Evolutionary conservation across 108 stramenopile species (phyloP).

Genomic region (Pseudonitzschia multistriata): DNA sequence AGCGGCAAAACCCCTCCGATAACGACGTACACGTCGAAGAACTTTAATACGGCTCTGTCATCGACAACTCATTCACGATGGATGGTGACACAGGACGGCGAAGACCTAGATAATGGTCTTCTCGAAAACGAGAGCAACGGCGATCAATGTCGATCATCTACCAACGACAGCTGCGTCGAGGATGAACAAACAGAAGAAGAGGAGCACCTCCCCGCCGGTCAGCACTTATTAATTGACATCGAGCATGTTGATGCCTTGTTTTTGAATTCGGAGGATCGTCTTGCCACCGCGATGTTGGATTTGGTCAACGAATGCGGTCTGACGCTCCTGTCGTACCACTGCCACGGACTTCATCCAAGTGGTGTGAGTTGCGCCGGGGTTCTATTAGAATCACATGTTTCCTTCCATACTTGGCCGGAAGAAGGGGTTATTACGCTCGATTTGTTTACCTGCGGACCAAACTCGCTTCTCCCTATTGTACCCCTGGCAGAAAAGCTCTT

Average conservation of each 20-base stretch:
- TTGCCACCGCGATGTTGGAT: slow-evolving; percentile 64
- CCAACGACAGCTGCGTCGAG: background rate
- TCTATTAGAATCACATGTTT: slow-evolving; percentile 71
- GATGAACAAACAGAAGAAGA: slow-evolving; percentile 26
- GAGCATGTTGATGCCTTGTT: slow-evolving; percentile 54
- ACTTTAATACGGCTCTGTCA: slow-evolving; percentile 45
- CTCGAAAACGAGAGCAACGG: slow-evolving; percentile 1
- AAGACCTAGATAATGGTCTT: background rate
- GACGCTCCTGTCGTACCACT: slow-evolving; percentile 62
- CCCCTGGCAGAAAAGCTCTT: slow-evolving; percentile 58
- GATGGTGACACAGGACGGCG: slow-evolving; percentile 25
- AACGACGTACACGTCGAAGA: slow-evolving; percentile 72
- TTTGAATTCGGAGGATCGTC: slow-evolving; percentile 56
- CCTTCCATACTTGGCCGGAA: slow-evolving; percentile 76
- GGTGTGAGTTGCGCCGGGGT: slow-evolving; percentile 76
- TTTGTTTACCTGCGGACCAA: slow-evolving; percentile 69
- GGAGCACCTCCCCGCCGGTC: slow-evolving; percentile 69
- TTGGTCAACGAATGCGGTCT: slow-evolving; percentile 51
- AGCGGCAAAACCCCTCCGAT: slow-evolving; percentile 56
- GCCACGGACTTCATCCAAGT: slow-evolving; percentile 53
- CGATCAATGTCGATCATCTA: slow-evolving; percentile 7
- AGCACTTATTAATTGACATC: slow-evolving; percentile 70
- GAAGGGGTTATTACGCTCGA: slow-evolving; percentile 74
- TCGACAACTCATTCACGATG: slow-evolving; percentile 29
- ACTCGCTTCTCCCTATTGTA: slow-evolving; percentile 50